Base-by-base conservation (phyloP, 2,329 filamentous ascomycete species). In the Fusarium mangiferae region DNA sequence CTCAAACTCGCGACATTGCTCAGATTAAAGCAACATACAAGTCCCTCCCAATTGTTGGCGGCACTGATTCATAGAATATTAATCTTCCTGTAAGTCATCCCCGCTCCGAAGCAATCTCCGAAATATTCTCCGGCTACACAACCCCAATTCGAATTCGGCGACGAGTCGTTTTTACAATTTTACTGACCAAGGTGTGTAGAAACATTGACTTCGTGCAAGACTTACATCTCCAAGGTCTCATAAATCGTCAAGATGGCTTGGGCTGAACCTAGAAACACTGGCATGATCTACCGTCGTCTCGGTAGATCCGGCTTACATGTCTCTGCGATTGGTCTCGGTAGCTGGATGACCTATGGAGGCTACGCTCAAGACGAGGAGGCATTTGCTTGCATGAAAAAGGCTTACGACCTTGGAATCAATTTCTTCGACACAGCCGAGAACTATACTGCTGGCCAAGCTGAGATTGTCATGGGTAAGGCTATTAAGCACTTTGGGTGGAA, bases 271-370 rank as follows among this genome's bases (percentile, higher is more conserved):
- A 79, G 84, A 62, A 81, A 85, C 63, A 85, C 84, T 18, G 84
- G 84, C 64, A 85, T 85, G 83, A 66, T 80, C 73, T 85, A 85
- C 77, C 83, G 83, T 76, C 82, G 82, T 39, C 80, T 84, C 12
- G 83, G 83, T 58, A 80, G 80, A 59, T 91, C 89, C 10, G 91
- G 91, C 20, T 85, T 93, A 9, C 89, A 93, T 77, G 90, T 93
- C 45, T 93, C 91, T 17, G 90, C 88, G 15, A 90, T 93, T 52
- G 89, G 90, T 4, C 84, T 93, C 1, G 92, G 89, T 41, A 87
- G 88, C 52, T 90, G 89, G 89, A 84, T 93, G 59, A 93, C 91
- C 3, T 92, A 91, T 69, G 91, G 91, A 59, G 90, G 90, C 7
- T 89, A 91, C 74, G 88, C 91, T n/a, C 87, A 88, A 48, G 87